Conservation (phyloP, 164 flowering plant species). For the Berberis vulgaris region DNA sequence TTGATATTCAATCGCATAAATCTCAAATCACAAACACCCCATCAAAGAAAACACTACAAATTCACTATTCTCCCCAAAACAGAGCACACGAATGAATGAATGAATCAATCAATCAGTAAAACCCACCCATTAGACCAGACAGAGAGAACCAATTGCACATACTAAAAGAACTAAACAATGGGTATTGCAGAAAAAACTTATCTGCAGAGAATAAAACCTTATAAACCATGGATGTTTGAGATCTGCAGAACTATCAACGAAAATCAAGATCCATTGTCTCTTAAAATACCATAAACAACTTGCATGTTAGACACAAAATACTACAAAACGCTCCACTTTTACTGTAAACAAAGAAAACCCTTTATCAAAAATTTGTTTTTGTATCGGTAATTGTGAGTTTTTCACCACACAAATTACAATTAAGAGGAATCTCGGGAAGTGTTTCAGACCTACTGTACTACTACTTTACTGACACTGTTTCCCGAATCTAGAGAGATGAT, state of each 20-base stretch:
- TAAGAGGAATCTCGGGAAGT: conserved; percentile 7
- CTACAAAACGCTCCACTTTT: too few species aligned
- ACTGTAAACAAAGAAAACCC: not conserved
- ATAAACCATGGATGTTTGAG: conserved; percentile 10
- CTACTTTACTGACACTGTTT: conserved; percentile 2
- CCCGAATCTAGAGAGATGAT: not conserved
- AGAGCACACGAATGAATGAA: too few species aligned
- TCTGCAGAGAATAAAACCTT: conserved; percentile 5
- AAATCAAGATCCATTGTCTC: conserved; percentile 4
- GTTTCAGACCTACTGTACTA: not conserved
- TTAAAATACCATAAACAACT: conserved; percentile 1
- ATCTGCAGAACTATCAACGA: conserved; percentile 8
- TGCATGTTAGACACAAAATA: not conserved
- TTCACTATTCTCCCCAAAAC: too few species aligned
- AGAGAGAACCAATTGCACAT: conserved; percentile 1
- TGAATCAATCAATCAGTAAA: too few species aligned
- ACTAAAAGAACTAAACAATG: conserved; percentile 5
- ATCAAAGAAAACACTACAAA: too few species aligned
- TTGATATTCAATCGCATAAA: too few species aligned
- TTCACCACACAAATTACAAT: conserved; percentile 1
- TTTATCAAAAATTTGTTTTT: not conserved
- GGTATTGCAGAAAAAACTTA: conserved; percentile 9
- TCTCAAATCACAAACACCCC: too few species aligned
- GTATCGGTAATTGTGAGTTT: conserved; percentile 8
- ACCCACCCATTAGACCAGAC: not conserved